Evolutionary conservation across 352 stramenopile genomes (phyloP), one percentile per base, ranked within the genome.

Genomic region (Halophytophthora batemanensis): DNA sequence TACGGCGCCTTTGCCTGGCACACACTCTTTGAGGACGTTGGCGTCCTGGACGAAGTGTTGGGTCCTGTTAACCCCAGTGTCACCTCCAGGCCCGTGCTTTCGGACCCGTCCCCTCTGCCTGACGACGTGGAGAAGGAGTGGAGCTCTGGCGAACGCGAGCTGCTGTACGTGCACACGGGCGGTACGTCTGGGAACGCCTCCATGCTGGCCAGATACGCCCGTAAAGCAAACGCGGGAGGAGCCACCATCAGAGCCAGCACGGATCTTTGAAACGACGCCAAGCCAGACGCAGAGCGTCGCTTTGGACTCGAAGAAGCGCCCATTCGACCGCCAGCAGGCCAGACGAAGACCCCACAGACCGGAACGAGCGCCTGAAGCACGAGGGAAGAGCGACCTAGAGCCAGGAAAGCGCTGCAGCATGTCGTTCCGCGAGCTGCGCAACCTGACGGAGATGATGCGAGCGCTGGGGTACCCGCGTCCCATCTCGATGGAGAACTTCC

Each of bases 381-480:
- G 2, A 11, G 18, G 13, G 18, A 11, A 45, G 14, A 25, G n/a
- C 42, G 39, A 35, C 39, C 29, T 46, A 3, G 23, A 42, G 3
- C 17, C 15, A 35, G 15, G 35, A 35, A 7, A 42, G 21, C 19
- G 6, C 18, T 18, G 19, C 10, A 46, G 33, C 23, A 92, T 95
- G 82, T 92, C 80, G 64, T 95, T 90, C 68, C 82, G 82, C 13
- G 84, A 95, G 64, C 69, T 92, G 56, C 78, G 84, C 45, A 90
- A 98, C 71, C 90, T 99, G 52, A 97, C 89, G 17, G 91, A 98
- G 75, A 96, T 98, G 66, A 96, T 99, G 93, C 82, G 89, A 11
- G 82, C 87, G 14, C 74, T 99, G 25, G 88, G 95, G 17, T 98
- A 98, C 68, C 93, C 92, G 18, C 84, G 90, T 0, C 81, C 78